Evolutionary conservation across 176 grass and related monocot genomes (phyloP).

Genomic region (Eragrostis curvula): DNA sequence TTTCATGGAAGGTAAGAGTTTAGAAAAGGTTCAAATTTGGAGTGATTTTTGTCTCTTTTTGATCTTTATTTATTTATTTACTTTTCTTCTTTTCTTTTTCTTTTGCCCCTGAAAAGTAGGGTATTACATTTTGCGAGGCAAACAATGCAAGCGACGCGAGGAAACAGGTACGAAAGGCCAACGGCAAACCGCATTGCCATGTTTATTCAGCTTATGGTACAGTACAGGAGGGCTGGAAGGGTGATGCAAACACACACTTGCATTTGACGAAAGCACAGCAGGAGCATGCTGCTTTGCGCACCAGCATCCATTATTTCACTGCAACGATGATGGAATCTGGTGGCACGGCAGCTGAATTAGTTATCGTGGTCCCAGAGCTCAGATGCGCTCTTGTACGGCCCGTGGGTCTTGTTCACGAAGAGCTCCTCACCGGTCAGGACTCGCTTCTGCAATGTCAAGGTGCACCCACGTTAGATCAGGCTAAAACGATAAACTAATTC

Average conservation of each 20-base stretch:
- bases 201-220: conserved; percentile 1
- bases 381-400: conserved; percentile 61
- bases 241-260: conserved; percentile 1
- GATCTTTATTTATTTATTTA: no score
- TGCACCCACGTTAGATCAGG: not conserved
- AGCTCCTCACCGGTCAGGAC: conserved; percentile 69
- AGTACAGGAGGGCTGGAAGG: not conserved
- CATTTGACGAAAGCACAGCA: not conserved
- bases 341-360: conserved; percentile 16
- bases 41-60: no score
- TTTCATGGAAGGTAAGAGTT: no score
- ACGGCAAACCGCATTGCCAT: not conserved
- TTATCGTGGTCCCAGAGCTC: conserved; percentile 78
- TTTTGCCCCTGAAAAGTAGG: no score
- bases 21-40: no score
- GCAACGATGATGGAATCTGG: not conserved
- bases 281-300: not conserved
- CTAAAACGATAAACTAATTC: not conserved
- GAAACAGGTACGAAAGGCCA: not conserved
- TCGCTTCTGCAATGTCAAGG: conserved; percentile 50
- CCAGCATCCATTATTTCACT: not conserved
- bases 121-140: not conserved
- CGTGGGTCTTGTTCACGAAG: conserved; percentile 74
- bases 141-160: not conserved
- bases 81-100: no score